Conservation (phyloP, 2,329 filamentous ascomycete species). For the Rosellinia necatrix region DNA sequence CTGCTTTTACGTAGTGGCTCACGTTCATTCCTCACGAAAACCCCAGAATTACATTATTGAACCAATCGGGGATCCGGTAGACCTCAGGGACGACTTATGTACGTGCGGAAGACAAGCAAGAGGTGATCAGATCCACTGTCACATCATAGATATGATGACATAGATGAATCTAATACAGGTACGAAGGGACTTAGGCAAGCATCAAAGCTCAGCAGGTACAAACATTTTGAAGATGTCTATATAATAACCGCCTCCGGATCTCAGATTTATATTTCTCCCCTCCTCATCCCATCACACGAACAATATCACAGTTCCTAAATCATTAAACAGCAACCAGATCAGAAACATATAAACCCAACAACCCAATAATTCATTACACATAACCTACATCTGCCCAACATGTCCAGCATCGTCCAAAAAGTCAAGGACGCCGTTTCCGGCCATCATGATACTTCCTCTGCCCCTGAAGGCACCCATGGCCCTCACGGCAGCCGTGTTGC, state of each 20-base stretch:
- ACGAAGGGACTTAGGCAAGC: not conserved
- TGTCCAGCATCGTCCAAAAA: conserved; percentile 64
- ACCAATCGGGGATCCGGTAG: conserved; percentile 10
- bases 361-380: not conserved
- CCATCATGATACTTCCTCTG: conserved; percentile 43
- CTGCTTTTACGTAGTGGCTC: conserved; percentile 7
- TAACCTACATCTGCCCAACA: conserved; percentile 43
- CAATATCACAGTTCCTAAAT: conserved; percentile 10
- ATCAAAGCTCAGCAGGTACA: not conserved
- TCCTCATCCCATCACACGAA: not conserved
- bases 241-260: conserved; percentile 12
- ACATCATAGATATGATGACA: conserved; percentile 26
- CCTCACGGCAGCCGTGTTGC: conserved; percentile 34
- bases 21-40: conserved; percentile 4
- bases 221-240: conserved; percentile 15
- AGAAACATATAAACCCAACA: conserved; percentile 2
- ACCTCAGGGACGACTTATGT: not conserved
- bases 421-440: conserved; percentile 60
- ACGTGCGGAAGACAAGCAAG: not conserved
- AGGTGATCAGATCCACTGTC: conserved; percentile 16
- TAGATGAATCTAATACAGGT: conserved; percentile 5
- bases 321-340: not conserved
- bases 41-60: not conserved
- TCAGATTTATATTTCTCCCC: not conserved
- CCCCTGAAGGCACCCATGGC: conserved; percentile 41